These are phyloP conservation scores for Trichophyton mentagrophytes DNA, from an alignment of 2,329 filamentous ascomycete genomes.

Conservation along the genomic window DNA sequence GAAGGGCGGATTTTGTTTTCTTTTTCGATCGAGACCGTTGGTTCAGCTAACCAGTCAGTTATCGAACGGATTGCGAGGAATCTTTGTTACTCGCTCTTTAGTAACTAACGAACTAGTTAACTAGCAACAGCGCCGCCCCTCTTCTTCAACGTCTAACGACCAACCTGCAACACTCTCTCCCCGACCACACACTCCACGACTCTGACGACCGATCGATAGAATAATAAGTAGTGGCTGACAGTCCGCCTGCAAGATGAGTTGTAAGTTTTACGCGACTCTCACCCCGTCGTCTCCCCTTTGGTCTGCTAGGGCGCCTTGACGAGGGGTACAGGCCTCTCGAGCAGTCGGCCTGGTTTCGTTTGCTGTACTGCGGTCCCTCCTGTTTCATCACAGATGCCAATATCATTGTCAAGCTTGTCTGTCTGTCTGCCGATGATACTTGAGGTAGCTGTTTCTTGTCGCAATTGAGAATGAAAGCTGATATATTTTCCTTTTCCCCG, in stretches of 20 bases:
- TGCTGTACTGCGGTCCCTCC: no score
- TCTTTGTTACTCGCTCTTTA: not conserved
- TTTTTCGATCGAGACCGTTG: not conserved
- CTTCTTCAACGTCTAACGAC: not conserved
- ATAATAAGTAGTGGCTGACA: not conserved
- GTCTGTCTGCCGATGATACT: not conserved
- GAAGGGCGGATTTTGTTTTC: not conserved
- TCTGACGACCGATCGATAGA: not conserved
- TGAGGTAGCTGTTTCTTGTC: not conserved
- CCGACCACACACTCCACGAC: not conserved
- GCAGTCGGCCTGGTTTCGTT: not conserved
- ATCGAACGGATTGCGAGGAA: no score
- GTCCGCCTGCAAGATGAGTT: conserved; percentile 2
- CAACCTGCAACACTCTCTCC: not conserved
- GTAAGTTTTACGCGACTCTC: not conserved
- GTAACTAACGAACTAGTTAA: not conserved
- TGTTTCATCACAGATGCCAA: not conserved
- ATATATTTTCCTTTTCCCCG: conserved; percentile 3
- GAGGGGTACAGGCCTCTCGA: not conserved
- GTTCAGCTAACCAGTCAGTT: not conserved
- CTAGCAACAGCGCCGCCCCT: not conserved
- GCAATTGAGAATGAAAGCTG: conserved; percentile 2
- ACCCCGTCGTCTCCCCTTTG: not conserved
- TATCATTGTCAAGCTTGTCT: not conserved
- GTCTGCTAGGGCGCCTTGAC: not conserved